Base-by-base conservation (phyloP, 306 rosid genomes). In the Vigna hirtella region DNA sequence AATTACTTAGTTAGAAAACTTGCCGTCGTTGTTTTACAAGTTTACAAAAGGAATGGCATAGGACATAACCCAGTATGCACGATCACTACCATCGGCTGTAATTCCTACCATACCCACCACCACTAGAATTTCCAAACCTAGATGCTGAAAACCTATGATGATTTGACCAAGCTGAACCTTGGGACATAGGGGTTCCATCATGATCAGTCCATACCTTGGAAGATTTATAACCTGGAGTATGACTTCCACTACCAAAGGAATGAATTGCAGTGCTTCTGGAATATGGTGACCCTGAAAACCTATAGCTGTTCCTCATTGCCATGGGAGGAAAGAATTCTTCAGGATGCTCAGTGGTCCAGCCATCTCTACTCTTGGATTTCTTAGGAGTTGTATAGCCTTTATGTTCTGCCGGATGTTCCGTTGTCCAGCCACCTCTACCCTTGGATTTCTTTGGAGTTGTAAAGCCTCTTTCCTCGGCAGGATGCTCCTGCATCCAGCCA, bases 1-100 rank as follows among this genome's bases (percentile, higher is more conserved):
- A 61, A 65, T 5, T 34, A 22, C 61, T 49, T 34, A 32, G 12
- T 22, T 12, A 2, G 9, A 70, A 70, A 70, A 36, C 45, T 70
- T 36, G 64, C 45, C 13, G 30, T 24, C 22, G 51, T 20, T 69
- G 77, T 70, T 73, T 72, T 64, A 79, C 56, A 58, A 68, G 84
- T 18, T 17, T 51, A 59, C 63, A 67, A 8, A 66, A 12, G 67
- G 69, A 24, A 68, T 30, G 28, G 20, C n/a, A 69, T 43, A 69
- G 53, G 59, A 55, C 15, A 56, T 16, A 22, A n/a, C 24, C 57
- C 32, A 68, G 13, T 30, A 47, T 70, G 28, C 32, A 24, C 30
- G 28, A 52, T 40, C 43, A 76, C 89, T 88, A 90, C 90, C 89
- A 84, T 91, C 91, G 55, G 51, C 74, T 76, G 70, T 87, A 72